These are phyloP conservation scores for Endogone sp. DNA, from an alignment of 192 early-diverging fungal species.

Conservation along the genomic window DNA sequence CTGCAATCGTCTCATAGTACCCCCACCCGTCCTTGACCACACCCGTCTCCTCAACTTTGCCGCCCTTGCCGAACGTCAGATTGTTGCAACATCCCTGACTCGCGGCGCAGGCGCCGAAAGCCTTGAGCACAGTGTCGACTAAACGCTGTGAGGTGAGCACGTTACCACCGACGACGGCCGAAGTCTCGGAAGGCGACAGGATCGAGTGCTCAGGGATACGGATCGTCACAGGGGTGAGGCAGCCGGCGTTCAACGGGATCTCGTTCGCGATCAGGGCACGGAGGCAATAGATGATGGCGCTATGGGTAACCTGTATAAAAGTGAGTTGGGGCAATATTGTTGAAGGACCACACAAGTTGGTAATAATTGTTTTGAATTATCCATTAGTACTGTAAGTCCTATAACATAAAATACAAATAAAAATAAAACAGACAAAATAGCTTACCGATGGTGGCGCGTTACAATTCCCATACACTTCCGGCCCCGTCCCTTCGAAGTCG, in stretches of 20 bases:
- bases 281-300: slow-evolving; percentile 96
- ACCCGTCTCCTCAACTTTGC: slow-evolving; percentile 46
- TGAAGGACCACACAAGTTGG: background rate
- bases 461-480: slow-evolving; percentile 85
- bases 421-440: background rate
- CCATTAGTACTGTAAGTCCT: too few species aligned
- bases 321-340: slow-evolving; percentile 9
- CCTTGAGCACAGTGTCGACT: slow-evolving; percentile 87
- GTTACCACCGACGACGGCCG: slow-evolving; percentile 97
- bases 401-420: background rate
- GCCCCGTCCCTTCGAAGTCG: slow-evolving; percentile 91
- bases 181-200: slow-evolving; percentile 71
- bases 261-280: slow-evolving; percentile 86
- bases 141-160: slow-evolving; percentile 92
- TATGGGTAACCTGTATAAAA: slow-evolving; percentile 36
- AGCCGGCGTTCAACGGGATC: slow-evolving; percentile 96
- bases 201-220: slow-evolving; percentile 78
- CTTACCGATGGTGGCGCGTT: slow-evolving; percentile 66
- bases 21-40: slow-evolving; percentile 74
- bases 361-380: slow-evolving; percentile 13
- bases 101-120: slow-evolving; percentile 88
- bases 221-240: slow-evolving; percentile 79
- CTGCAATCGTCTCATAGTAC: slow-evolving; percentile 94
- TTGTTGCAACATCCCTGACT: slow-evolving; percentile 96
- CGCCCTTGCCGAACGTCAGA: slow-evolving; percentile 85